Conservation (phyloP, 2,329 filamentous ascomycete genomes). For the Lasiodiplodia sp. region DNA sequence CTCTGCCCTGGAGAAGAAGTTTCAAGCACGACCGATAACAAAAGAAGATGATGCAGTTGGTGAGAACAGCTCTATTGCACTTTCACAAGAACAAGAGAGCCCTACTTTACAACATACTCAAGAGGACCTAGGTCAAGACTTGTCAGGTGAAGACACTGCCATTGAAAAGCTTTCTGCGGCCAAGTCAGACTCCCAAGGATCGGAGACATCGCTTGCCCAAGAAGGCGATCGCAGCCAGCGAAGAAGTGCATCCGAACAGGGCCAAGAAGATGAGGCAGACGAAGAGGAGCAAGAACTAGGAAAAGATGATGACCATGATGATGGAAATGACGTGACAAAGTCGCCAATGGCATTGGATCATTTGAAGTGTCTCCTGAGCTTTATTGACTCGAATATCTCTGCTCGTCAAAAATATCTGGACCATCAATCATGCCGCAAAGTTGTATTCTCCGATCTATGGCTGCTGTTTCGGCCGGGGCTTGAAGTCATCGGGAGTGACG, state of each 20-base stretch:
- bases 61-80: neutral
- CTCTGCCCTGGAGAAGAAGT: neutral
- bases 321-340: neutral
- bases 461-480: neutral
- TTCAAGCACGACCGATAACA: neutral
- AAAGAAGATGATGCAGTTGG: neutral
- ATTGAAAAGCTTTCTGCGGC: too few relatives aligned
- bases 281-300: accelerated
- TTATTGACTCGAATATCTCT: neutral
- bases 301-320: neutral
- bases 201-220: too few relatives aligned
- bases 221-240: too few relatives aligned
- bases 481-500: neutral
- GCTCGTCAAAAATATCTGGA: neutral
- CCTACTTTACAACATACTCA: accelerated
- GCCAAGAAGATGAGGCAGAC: neutral
- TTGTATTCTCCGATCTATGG: neutral
- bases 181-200: too few relatives aligned
- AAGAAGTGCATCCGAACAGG: neutral
- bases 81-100: accelerated
- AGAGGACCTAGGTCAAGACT: too few relatives aligned
- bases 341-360: neutral
- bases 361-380: neutral
- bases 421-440: neutral
- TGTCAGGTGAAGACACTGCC: too few relatives aligned